Base-by-base conservation (phyloP, 2,329 filamentous ascomycete genomes). In the Aspergillus sp. region DNA sequence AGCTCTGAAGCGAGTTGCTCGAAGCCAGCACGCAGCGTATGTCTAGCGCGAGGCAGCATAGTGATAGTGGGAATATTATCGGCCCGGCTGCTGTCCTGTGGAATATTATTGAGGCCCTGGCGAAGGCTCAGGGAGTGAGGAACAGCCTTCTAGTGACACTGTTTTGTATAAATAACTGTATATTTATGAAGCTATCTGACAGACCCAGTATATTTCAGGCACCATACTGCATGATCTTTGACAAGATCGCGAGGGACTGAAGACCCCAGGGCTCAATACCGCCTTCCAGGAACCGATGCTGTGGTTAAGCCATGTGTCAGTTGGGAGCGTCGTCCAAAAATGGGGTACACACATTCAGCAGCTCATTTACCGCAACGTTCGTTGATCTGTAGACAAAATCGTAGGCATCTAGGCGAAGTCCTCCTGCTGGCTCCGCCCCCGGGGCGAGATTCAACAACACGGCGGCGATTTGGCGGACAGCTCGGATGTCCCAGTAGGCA, bases 241-340 rank as follows among this genome's bases (percentile, higher is more conserved):
- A 29, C 20, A 44, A 44, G 21, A 44, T 44, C 20, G 42, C 42
- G 1, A 44, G 7, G 20, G 20, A 44, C 42, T 45, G 44, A 1
- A 45, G 25, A 16, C 23, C 29, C 25, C 44, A 32, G 31, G 44
- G 25, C 31, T 45, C 44, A 29, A 45, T 1, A 23, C 44, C 44
- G 14, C 11, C 25, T 16, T 45, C n/a, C 21, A 45, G 44, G 16
- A 45, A 45, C n/a, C 25, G 44, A 45, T 45, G 23, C 44, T 45
- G n/a, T 17, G 7, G 20, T 44, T 6, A 14, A 32, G 25, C 31
- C 25, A 25, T 29, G 21, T 32, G 19, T 45, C 25, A 45, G 13
- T 21, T 20, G 20, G 2, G 21, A 13, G 32, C 31, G 21, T 45
- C 29, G 29, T 32, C 13, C 29, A 13, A 32, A 13, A 7, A 13